Evolutionary conservation across 305 asterid species (phyloP), one percentile per base, ranked within the genome.

Genomic region (Ilex paraguariensis): DNA sequence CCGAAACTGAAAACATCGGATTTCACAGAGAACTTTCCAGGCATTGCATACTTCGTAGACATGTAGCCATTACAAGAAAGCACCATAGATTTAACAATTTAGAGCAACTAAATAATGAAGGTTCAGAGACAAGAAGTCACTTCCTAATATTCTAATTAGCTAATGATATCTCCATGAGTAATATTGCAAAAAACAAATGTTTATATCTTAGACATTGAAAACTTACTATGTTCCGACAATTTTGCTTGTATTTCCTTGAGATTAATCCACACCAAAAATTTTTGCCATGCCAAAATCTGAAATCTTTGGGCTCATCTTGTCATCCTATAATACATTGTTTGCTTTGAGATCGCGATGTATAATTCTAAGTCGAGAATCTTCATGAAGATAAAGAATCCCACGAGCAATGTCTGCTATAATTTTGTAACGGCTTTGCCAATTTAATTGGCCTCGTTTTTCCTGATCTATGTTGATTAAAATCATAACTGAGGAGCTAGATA

Each of bases 321-420:
- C 69, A 33, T 77, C 83, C 31, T 77, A 44, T 9, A 80, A 54
- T 8, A 77, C 51, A 56, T 77, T 80, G 13, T 65, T 58, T 0
- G 81, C 66, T 69, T 80, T 77, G 6, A 80, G 78, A 67, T 77
- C 81, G 9, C 81, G 80, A 6, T 82, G 86, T 40, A 82, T 63
- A 14, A 75, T 69, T 54, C 65, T 58, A 3, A 78, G 30, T 5
- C 81, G 73, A 8, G 81, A 78, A 46, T 78, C 70, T 15, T 78
- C 75, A 52, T 80, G 89, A 14, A 83, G 86, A 62, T 78, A 80
- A 33, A 80, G 79, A 48, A 83, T 73, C 55, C 89, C 84, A 28
- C 66, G 70, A 13, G 77, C 78, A 66, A 77, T 69, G 59, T 85
- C 88, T 67, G 30, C 64, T n/a, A 80, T 73, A 54, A 82, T 82